These are phyloP conservation scores for Monosporascus sp. DNA, from an alignment of 2,329 filamentous ascomycete species.

Conservation along the genomic window DNA sequence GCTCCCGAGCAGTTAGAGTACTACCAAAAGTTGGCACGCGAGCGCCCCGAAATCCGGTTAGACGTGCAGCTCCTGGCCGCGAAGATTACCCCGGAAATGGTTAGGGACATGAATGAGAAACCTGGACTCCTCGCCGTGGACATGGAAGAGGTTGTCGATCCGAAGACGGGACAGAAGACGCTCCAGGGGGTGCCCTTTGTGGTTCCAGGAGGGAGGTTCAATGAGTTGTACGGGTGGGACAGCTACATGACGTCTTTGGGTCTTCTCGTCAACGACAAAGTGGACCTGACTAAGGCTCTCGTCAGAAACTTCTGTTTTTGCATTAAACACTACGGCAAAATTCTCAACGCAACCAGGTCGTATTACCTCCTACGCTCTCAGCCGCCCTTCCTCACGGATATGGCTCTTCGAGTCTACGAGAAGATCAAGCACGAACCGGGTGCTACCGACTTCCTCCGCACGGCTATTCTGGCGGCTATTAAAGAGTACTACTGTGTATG, in stretches of 20 bases:
- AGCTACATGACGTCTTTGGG: constrained; percentile 98
- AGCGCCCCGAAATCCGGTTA: constrained; percentile 76
- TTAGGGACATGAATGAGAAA: constrained; percentile 77
- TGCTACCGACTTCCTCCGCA: constrained; percentile 73
- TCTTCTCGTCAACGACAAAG: constrained; percentile 76
- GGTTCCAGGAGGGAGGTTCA: constrained; percentile 96
- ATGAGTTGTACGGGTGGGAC: constrained; percentile 98
- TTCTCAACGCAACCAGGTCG: constrained; percentile 90
- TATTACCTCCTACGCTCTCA: constrained; percentile 95
- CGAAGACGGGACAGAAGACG: constrained; percentile 62
- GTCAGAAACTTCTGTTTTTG: constrained; percentile 96
- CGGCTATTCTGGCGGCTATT: constrained; percentile 81
- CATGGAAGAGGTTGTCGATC: constrained; percentile 71
- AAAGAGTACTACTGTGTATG: constrained; percentile 94
- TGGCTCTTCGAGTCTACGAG: constrained; percentile 90
- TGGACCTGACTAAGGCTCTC: constrained; percentile 88
- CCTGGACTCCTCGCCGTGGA: constrained; percentile 86
- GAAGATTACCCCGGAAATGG: constrained; percentile 72
- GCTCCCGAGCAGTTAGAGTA: constrained; percentile 86
- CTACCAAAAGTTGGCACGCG: constrained; percentile 72
- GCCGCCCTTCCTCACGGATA: constrained; percentile 94
- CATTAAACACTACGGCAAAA: constrained; percentile 97
- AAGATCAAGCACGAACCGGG: constrained; percentile 83
- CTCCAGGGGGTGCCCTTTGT: constrained; percentile 84
- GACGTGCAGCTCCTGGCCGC: constrained; percentile 79